Evolutionary conservation across 208 protist genomes (phyloP), one percentile per base, ranked within the genome.

Genomic region (Crithidia bombi): DNA sequence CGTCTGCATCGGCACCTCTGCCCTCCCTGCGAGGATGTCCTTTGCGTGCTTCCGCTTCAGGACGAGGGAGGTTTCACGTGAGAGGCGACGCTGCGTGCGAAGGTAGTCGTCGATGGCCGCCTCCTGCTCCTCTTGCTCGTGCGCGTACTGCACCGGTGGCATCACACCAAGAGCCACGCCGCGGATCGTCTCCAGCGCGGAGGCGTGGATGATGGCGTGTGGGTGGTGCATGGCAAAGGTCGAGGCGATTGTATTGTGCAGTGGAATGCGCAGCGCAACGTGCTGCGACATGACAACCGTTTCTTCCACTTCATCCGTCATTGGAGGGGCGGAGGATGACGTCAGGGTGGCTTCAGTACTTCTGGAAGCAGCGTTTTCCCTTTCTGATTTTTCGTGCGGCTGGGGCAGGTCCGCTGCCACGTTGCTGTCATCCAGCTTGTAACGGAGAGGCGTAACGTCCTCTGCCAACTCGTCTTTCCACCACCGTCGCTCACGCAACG

Each of bases 261-360:
- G 23, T 23, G 65, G 50, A 3, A 65, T 59, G 1, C 47, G 52
- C 26, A 93, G 35, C n/a, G 46, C 57, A 6, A 93, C 81, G 51
- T 89, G 86, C 73, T 93, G 87, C 51, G 87, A 32, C 78, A 80
- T 78, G 52, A 87, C 63, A 15, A 76, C 52, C 9, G 66, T 54
- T n/a, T 70, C 55, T 9, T 76, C 63, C 19, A 76, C 63, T 39
- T 65, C 71, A 10, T 76, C 63, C 30, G 55, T 41, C 17, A 58
- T 44, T 17, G 62, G 69, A 28, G 41, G 17, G 5, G 59, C 2
- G 19, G 33, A 7, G 17, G 32, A 41, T 7, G 23, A 7, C 5
- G 6, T 10, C 2, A 28, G 7, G 21, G 67, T 30, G 44, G 56
- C 2, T 32, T 19, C 21, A 4, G 46, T 28, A 23, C 15, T 23